Base-by-base conservation (phyloP, 495 filamentous ascomycete species). In the Talaromyces wortmannii region DNA sequence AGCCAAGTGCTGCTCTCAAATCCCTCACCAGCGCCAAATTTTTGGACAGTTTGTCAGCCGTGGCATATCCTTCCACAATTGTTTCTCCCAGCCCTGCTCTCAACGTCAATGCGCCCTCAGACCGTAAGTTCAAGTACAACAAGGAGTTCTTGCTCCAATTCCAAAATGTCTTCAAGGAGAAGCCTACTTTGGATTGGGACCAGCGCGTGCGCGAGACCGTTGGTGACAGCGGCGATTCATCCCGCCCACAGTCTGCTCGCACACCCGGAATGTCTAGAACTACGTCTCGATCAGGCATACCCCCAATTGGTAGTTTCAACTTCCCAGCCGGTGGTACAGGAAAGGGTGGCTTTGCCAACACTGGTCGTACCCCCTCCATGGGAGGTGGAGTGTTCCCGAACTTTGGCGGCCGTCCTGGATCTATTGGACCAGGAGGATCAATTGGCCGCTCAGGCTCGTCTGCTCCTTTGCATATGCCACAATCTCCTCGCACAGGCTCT, bases 131-230 rank as follows among this genome's bases (percentile, higher is more conserved):
- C 79, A 89, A 92, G 64, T 99, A 99, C 72, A 90, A 97, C 67
- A 88, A 88, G 55, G 83, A 90, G 48, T 99, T 99, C 79, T 75
- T 99, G 70, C 78, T 97, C n/a, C 95, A 99, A 65, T 99, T 99
- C 79, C 86, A 97, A 75, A 74, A 76, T 51, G 89, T 91, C 2
- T 99, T 96, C 73, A 94, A 86, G 53, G 94, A 98, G 71, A 95
- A 97, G 70, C 94, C 94, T 8, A 92, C 90, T 2, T 59, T 89
- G 12, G 91, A 97, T 61, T 98, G 96, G 84, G 86, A 91, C 53
- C 71, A 79, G 48, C 90, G 90, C 58, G 79, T 98, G 59, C 90
- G 79, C 32, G 86, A 96, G 64, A 88, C 85, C 29, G 83, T 99
- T 43, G 91, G 92, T 54, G 91, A 88, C 55, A 81, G 81, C 56